A percentile compares a stretch with the other conserved stretches of the same genome.
These are phyloP conservation scores for Xerocomus amazonicus DNA, from an alignment of 1,284 basidiomycete genomes.

Conservation along the genomic window DNA sequence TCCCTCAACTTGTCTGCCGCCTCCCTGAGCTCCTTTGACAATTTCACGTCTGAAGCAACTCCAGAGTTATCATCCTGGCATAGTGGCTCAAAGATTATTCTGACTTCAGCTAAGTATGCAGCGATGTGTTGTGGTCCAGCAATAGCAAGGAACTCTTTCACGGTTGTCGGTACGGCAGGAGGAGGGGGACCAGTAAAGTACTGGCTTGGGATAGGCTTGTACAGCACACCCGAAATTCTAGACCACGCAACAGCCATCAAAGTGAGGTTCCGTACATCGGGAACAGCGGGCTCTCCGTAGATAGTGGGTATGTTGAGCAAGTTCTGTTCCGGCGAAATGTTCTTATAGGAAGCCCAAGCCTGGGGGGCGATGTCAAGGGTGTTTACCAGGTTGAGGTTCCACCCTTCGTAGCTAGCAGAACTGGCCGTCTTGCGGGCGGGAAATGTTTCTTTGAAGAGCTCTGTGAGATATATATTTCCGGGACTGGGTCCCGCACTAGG, in stretches of 20 bases:
- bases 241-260: not conserved
- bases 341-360: conserved; percentile 3
- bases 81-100: not conserved
- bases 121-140: not conserved
- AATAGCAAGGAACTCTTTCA: not conserved
- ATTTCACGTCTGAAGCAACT: no score
- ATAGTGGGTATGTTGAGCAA: conserved; percentile 9
- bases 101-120: not conserved
- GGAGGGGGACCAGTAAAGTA: conserved; percentile 1
- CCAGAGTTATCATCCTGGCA: no score
- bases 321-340: conserved; percentile 7
- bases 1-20: no score
- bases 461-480: conserved; percentile 4
- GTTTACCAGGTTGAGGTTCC: conserved; percentile 19
- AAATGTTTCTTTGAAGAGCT: conserved; percentile 6
- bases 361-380: conserved; percentile 9
- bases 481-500: conserved; percentile 8
- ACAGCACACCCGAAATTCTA: not conserved
- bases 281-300: conserved; percentile 1
- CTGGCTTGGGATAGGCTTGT: conserved; percentile 9
- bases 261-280: not conserved
- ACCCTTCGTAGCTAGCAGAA: conserved; percentile 4
- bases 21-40: no score
- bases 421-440: not conserved
- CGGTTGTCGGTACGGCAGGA: not conserved